These are phyloP conservation scores for Mallotus nudiflorus DNA, from an alignment of 345 rosid species.

Conservation along the genomic window DNA sequence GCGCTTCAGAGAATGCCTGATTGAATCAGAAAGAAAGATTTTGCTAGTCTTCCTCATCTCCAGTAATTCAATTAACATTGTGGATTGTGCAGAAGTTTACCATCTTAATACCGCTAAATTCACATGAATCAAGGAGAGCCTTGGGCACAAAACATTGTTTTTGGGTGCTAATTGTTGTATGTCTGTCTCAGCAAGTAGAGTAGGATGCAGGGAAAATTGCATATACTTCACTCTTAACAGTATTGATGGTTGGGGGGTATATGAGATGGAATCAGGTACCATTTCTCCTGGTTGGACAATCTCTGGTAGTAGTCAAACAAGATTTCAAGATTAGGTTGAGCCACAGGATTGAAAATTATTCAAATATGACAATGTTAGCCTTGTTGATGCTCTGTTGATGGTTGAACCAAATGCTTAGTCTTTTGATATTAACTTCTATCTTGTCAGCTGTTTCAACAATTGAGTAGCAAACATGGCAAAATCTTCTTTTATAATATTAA, in stretches of 20 bases:
- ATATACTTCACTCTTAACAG: neutral
- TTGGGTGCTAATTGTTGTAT: slow-evolving; percentile 26
- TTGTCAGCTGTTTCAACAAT: no score
- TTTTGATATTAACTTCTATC: no score
- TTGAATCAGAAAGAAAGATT: slow-evolving; percentile 16
- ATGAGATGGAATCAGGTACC: no score
- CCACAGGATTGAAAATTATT: no score
- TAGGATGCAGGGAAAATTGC: slow-evolving; percentile 20
- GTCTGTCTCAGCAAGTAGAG: slow-evolving; percentile 20
- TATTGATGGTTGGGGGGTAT: neutral
- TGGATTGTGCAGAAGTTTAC: slow-evolving; percentile 29
- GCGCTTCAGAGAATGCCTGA: slow-evolving; percentile 31
- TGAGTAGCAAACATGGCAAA: no score
- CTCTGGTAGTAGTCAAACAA: no score
- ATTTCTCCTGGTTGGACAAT: no score
- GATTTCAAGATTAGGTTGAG: no score
- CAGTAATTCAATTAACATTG: slow-evolving; percentile 5
- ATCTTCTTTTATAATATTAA: no score
- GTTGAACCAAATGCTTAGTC: no score
- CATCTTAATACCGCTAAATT: slow-evolving; percentile 16
- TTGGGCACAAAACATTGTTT: slow-evolving; percentile 24
- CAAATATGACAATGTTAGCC: no score
- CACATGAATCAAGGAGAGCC: slow-evolving; percentile 11
- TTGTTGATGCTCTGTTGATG: no score
- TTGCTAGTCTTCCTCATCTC: slow-evolving; percentile 25